These are phyloP conservation scores for Papiliotrema flavescens DNA, from an alignment of 1,284 basidiomycete genomes.

Conservation along the genomic window DNA sequence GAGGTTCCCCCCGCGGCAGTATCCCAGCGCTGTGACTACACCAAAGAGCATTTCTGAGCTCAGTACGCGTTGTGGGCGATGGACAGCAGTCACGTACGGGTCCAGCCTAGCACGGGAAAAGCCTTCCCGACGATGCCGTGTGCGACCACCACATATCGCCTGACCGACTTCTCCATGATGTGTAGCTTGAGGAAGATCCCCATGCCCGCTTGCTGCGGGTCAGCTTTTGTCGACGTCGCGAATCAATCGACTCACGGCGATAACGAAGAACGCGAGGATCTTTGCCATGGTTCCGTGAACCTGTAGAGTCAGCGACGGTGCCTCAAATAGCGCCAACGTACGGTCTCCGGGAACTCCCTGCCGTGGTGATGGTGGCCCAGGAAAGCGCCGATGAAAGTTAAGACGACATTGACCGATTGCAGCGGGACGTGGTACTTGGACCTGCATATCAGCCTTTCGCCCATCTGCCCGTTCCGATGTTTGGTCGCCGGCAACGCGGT, in stretches of 20 bases:
- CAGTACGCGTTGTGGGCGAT: background rate
- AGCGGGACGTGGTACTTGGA: slow-evolving; percentile 78
- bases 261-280: slow-evolving; percentile 64
- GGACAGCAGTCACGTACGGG: slow-evolving; percentile 59
- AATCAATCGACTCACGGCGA: slow-evolving; percentile 3
- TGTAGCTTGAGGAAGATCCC: slow-evolving; percentile 93
- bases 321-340: slow-evolving; percentile 19
- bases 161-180: slow-evolving; percentile 71
- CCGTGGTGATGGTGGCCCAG: slow-evolving; percentile 79
- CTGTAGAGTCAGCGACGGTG: slow-evolving; percentile 15
- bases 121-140: slow-evolving; percentile 80
- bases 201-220: slow-evolving; percentile 59
- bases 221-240: background rate
- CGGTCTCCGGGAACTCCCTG: slow-evolving; percentile 64
- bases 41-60: slow-evolving; percentile 49
- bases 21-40: slow-evolving; percentile 48
- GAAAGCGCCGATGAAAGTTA: slow-evolving; percentile 67
- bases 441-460: slow-evolving; percentile 16
- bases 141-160: slow-evolving; percentile 66
- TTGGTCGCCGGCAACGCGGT: too few relatives aligned
- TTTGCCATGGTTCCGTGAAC: slow-evolving; percentile 67
- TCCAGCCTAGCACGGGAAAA: slow-evolving; percentile 86
- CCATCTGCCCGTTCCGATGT: too few relatives aligned
- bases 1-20: slow-evolving; percentile 67
- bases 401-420: slow-evolving; percentile 65